Base-by-base conservation (phyloP, 257 asterid genomes). In the Vinca minor region DNA sequence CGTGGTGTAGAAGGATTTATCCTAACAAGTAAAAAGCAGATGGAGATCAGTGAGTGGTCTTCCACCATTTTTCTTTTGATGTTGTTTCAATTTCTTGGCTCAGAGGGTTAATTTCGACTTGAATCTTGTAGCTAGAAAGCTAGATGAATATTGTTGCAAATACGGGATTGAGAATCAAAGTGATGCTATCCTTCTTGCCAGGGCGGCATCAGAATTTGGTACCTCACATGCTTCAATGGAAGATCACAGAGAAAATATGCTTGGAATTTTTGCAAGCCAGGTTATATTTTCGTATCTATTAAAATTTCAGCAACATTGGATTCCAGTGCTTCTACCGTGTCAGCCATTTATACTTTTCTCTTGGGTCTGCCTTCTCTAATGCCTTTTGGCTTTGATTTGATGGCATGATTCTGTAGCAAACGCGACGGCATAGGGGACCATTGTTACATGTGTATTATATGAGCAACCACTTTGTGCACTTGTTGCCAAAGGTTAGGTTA, bases 141-240 rank as follows among this genome's bases (percentile, higher is more conserved):
- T 92, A 80, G 96, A 91, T 23, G 96, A 92, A 78, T 94, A 81
- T 77, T 87, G 94, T 76, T 85, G 87, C 82, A 89, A 87, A 78
- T 92, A 84, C 47, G 98, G 94, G 56, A 81, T 83, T 57, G 96
- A 89, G 69, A 80, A 85, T 76, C 95, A 84, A 78, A 88, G 84
- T 71, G 81, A 85, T 35, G 77, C 69, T 69, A 69, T 76, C 71
- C 68, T 78, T 62, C 90, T 89, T 78, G 87, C 94, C 31, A 82
- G 73, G 80, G 82, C 80, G 70, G 84, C 91, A 65, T 69, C 82
- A 25, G 80, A 73, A 9, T 85, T 92, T 68, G 96, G 98, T 65
- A 89, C 96, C 66, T 81, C 96, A 25, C 96, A 85, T 65, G 84
- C 82, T 50, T 80, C 94, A 9, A 78, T 92, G 76, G 96, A 89